Conservation (phyloP, 495 filamentous ascomycete genomes). For the Cercophora samala region DNA sequence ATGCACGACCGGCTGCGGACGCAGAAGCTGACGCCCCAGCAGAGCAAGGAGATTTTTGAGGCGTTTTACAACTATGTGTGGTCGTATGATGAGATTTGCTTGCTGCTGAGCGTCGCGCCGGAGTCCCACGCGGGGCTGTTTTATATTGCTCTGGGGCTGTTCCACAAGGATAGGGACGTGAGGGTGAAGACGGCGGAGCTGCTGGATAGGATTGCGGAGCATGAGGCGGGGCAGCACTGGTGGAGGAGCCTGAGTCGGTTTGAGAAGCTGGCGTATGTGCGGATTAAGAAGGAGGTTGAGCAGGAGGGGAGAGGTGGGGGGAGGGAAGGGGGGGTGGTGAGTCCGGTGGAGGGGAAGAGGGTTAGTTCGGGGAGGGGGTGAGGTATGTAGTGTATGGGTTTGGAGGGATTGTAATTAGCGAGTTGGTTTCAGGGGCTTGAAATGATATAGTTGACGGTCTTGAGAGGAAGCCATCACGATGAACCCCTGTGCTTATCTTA, state of each 20-base stretch:
- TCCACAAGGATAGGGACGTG: conserved; percentile 80
- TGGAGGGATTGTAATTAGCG: background rate
- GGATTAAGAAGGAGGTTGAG: conserved; percentile 64
- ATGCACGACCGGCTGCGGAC: conserved; percentile 86
- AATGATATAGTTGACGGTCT: background rate
- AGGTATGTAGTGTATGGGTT: too few species aligned
- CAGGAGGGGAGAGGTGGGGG: conserved; percentile 36
- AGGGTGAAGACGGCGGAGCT: conserved; percentile 73
- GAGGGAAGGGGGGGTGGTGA: conserved; percentile 12
- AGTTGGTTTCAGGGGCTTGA: background rate
- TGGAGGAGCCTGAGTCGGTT: conserved; percentile 85
- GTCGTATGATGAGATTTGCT: conserved; percentile 83
- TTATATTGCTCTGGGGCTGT: conserved; percentile 87
- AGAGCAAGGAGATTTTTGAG: conserved; percentile 75
- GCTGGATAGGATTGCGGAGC: conserved; percentile 74
- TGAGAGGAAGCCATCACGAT: too few species aligned
- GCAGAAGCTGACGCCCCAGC: conserved; percentile 65
- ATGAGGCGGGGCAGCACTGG: conserved; percentile 91
- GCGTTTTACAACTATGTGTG: conserved; percentile 71
- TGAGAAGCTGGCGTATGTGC: conserved; percentile 72
- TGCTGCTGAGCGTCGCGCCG: conserved; percentile 80
- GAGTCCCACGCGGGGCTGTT: conserved; percentile 88
- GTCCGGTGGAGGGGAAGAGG: conserved; percentile 17
- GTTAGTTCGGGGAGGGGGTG: conserved; percentile 10
- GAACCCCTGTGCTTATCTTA: background rate